phyloP scores from a whole-genome alignment of 2,329 filamentous ascomycete species.

The Huntiella moniliformis region DNA sequence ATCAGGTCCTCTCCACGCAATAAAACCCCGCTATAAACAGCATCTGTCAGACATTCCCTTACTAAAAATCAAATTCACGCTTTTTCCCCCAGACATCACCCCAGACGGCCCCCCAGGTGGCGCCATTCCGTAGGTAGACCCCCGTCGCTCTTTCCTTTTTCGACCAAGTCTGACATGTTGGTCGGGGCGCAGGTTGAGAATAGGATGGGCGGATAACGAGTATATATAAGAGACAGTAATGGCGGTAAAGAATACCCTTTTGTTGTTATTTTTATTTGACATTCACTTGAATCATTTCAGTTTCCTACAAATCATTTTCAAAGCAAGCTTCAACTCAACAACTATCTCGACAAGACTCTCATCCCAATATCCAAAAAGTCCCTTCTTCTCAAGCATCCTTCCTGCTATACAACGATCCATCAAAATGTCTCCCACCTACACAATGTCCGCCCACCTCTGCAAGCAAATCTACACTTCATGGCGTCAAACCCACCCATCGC shows the following conservation, averaged over 20 bases:
- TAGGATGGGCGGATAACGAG: background rate
- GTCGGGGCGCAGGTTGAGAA: background rate
- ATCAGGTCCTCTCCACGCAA: no score
- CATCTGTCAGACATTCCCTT: no score
- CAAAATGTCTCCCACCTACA: constrained; percentile 39
- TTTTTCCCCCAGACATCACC: no score
- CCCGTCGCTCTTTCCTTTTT: no score
- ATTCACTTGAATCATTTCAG: background rate
- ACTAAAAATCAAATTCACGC: no score
- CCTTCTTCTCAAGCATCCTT: background rate
- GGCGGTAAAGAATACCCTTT: background rate
- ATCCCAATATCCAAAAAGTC: background rate
- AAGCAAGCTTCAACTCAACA: background rate
- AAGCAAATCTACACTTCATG: constrained; percentile 42
- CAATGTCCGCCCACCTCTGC: constrained; percentile 42
- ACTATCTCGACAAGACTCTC: background rate
- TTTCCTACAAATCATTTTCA: background rate
- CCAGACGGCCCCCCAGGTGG: no score
- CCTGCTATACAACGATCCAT: background rate
- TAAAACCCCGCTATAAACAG: no score
- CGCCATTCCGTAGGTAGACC: no score
- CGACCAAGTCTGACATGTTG: no score
- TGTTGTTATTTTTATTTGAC: background rate
- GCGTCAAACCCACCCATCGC: constrained; percentile 23
- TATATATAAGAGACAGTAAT: background rate